Evolutionary conservation across 225 moss, liverwort and hornwort species (phyloP).

Genomic region (Straminergon stramineum): DNA sequence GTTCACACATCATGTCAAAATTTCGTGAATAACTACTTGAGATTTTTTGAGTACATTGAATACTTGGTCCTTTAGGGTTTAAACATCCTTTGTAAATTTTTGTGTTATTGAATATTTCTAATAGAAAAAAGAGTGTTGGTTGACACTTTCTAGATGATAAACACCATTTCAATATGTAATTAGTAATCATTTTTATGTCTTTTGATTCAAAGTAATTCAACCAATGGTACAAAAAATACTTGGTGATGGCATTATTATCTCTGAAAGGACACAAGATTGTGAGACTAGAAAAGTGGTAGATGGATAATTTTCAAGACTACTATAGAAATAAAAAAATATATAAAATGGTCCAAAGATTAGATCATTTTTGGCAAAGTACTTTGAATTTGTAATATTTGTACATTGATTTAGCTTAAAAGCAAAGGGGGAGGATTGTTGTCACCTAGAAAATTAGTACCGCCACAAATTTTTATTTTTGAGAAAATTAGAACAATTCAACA

Average conservation of each 20-base stretch:
- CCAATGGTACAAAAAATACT: background rate
- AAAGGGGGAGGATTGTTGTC: background rate
- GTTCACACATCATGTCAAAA: background rate
- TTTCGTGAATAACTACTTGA: background rate
- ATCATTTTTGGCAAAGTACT: background rate
- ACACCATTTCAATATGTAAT: background rate
- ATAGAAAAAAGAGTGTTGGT: background rate
- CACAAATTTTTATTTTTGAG: background rate
- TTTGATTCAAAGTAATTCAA: background rate
- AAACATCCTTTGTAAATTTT: background rate
- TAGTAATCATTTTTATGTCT: background rate
- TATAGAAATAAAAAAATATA: background rate
- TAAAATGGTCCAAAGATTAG: fast-evolving
- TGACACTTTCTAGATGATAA: background rate
- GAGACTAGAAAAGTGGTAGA: fast-evolving
- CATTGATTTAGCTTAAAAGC: background rate
- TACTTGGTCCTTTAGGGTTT: background rate
- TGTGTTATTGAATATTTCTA: background rate
- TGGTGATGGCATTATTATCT: background rate
- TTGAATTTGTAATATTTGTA: background rate
- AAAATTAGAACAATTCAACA: background rate
- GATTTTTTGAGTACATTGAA: background rate
- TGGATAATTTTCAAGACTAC: background rate
- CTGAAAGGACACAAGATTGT: background rate
- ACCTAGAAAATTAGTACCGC: background rate